These are phyloP conservation scores for Globisporangium echinulatum DNA, from an alignment of 352 stramenopile genomes.

Conservation along the genomic window DNA sequence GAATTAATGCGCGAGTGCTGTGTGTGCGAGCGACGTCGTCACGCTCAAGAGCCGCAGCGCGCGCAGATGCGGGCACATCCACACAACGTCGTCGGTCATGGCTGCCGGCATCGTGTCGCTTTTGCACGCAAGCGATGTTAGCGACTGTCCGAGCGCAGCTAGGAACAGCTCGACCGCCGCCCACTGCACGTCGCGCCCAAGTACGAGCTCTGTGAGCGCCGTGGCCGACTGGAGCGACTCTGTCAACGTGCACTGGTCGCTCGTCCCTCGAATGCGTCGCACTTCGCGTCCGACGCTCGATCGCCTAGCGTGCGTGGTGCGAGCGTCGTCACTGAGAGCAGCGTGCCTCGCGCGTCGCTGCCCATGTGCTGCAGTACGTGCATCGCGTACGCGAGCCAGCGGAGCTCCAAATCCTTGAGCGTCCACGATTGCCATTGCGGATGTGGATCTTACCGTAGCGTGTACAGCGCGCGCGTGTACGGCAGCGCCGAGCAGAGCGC, in stretches of 20 bases:
- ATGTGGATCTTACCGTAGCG: slow-evolving; percentile 22
- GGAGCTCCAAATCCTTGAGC: slow-evolving; percentile 22
- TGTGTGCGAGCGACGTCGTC: neutral
- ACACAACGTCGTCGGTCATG: neutral
- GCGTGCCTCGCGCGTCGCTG: neutral
- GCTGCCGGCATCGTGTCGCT: neutral
- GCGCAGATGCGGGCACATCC: neutral
- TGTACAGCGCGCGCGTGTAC: slow-evolving; percentile 9
- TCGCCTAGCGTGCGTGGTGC: neutral
- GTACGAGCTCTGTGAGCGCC: neutral
- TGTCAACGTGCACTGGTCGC: neutral
- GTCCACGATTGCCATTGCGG: slow-evolving; percentile 30
- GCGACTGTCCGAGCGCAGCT: neutral
- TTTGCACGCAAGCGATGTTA: neutral
- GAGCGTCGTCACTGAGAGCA: neutral
- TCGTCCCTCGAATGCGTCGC: neutral
- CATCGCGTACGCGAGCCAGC: neutral
- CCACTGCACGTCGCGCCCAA: neutral
- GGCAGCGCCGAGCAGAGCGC: neutral
- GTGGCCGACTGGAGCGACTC: too few species aligned
- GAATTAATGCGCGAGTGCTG: neutral
- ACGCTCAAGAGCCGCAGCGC: neutral
- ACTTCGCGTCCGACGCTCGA: neutral
- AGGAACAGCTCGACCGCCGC: neutral
- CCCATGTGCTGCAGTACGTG: neutral